Evolutionary conservation across 2,329 filamentous ascomycete genomes (phyloP), one percentile per base, ranked within the genome.

Genomic region (Aspergillus bombycis): DNA sequence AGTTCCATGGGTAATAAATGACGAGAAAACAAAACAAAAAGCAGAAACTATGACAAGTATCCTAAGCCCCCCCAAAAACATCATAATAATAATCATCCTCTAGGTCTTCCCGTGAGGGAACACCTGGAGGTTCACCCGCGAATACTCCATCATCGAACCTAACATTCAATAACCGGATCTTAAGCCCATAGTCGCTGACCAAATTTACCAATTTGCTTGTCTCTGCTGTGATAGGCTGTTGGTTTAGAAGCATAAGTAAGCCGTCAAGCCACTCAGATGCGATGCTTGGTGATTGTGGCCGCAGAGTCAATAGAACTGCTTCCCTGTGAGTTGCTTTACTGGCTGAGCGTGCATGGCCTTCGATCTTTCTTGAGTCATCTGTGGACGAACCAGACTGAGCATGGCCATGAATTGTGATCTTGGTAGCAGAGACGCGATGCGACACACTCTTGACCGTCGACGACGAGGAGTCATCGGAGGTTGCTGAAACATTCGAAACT

Each of bases 181-280:
- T 96, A 67, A 98, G 82, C 5, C 95, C 94, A 75, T 97, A 98
- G 70, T 96, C 91, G 73, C 89, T 89, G 64, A 98, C 91, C 71
- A 97, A 82, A 61, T 89, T 88, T 60, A 97, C 90, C 65, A 98
- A 82, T 78, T 95, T 96, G 75, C 91, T 94, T 41, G 95, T 98
- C 80, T 98, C 94, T 3, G 93, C 88, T n/a, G 95, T 99, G 75
- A 99, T 97, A 23, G 95, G 95, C 63, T 94, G 88, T 78, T 99
- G 95, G 74, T 96, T 93, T 28, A 99, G 85, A 60, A 99, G 84
- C 93, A 99, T 96, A 62, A 98, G 84, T 67, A 99, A 81, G 1
- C 95, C 95, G 76, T 99, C 95, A 6, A 99, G 85, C 95, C 95
- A 99, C 79, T 99, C 95, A 0, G 93, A 96, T 11, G 95, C 95